Conservation (phyloP, 768 basidiomycete genomes). For the Leccinum disarticulatum region DNA sequence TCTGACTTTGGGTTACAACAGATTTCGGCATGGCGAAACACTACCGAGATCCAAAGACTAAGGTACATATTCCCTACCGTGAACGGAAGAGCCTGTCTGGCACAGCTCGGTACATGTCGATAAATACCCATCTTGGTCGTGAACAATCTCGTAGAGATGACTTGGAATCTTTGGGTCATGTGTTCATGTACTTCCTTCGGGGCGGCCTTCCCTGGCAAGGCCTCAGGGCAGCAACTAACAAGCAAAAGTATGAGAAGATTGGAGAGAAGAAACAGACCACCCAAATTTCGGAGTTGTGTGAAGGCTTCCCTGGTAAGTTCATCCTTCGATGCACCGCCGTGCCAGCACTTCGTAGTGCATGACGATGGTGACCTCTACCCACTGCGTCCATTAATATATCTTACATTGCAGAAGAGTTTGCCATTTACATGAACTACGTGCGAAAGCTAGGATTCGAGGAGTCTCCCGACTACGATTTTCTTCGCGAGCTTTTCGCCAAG, state of each 20-base stretch:
- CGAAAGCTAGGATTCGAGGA: constrained; percentile 98
- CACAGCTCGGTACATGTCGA: constrained; percentile 98
- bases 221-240: constrained; percentile 95
- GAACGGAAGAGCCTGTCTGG: constrained; percentile 96
- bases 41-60: constrained; percentile 97
- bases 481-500: constrained; percentile 91
- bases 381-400: constrained; percentile 4
- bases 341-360: neutral
- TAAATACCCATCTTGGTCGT: constrained; percentile 97
- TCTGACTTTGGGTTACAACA: constrained; percentile 32
- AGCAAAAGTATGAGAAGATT: constrained; percentile 99
- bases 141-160: constrained; percentile 96
- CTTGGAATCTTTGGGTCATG: constrained; percentile 94
- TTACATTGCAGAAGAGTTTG: constrained; percentile 72
- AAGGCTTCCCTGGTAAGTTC: constrained; percentile 85
- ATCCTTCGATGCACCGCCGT: constrained; percentile 1
- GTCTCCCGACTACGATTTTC: constrained; percentile 95
- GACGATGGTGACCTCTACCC: neutral
- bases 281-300: constrained; percentile 87
- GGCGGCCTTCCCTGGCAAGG: constrained; percentile 99
- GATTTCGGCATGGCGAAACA: constrained; percentile 99
- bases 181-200: constrained; percentile 98
- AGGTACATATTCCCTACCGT: constrained; percentile 98
- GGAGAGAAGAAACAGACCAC: constrained; percentile 99
- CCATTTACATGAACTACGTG: constrained; percentile 99